A percentile compares a stretch with the other conserved stretches of the same genome.
phyloP scores from a whole-genome alignment of 169 alveolate genomes.

The Babesia gibsoni region DNA sequence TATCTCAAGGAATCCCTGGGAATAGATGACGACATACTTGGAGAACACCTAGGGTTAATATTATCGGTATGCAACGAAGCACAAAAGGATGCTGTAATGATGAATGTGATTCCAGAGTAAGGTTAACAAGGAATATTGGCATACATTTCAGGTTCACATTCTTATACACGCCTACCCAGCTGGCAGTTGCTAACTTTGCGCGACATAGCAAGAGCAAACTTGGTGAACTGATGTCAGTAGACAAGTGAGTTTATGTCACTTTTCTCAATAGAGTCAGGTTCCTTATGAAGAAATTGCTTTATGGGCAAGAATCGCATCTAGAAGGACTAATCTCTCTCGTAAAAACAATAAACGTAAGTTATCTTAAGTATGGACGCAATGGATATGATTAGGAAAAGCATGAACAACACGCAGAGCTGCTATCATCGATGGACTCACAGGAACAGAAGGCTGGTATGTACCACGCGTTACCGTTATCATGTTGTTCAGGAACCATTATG shows the following conservation, averaged over 20 bases:
- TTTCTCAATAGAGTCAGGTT: constrained; percentile 2
- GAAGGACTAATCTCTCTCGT: not conserved
- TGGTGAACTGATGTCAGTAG: constrained; percentile 33
- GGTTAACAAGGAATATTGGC: not conserved
- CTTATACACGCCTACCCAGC: constrained; percentile 59
- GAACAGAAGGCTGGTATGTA: constrained; percentile 45
- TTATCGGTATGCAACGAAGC: constrained; percentile 33
- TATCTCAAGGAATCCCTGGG: constrained; percentile 55
- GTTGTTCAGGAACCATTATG: constrained; percentile 17
- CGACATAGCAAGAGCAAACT: constrained; percentile 31
- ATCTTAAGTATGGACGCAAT: no score
- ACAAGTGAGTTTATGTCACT: constrained; percentile 1
- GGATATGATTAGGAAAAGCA: not conserved
- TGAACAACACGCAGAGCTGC: not conserved
- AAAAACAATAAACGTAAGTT: constrained; percentile 11
- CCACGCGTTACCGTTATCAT: not conserved
- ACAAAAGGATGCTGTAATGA: constrained; percentile 13
- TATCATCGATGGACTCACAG: constrained; percentile 13
- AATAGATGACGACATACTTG: constrained; percentile 32
- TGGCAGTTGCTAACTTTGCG: constrained; percentile 40
- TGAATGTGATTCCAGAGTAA: constrained; percentile 60
- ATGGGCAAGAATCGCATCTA: constrained; percentile 20
- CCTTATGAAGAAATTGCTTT: constrained; percentile 33
- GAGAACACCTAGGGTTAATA: constrained; percentile 39
- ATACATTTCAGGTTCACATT: constrained; percentile 33